Conservation (phyloP, 768 basidiomycete species). For the Pleurotus giganteus region DNA sequence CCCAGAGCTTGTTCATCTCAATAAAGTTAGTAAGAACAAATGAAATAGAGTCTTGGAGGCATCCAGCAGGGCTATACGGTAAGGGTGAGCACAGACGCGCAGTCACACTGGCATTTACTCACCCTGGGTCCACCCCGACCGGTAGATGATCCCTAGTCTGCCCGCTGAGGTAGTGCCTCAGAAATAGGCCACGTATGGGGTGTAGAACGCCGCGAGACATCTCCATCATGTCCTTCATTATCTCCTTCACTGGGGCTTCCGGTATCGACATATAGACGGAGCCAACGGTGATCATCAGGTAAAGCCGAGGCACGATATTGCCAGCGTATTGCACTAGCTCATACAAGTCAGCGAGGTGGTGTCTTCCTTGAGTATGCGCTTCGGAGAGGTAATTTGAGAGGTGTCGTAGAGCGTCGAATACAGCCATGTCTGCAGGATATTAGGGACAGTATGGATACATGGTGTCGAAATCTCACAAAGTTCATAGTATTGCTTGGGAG, state of each 20-base stretch:
- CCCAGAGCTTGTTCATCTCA: slow-evolving; percentile 99
- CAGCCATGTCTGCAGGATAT: slow-evolving; percentile 80
- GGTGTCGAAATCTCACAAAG: slow-evolving; percentile 60
- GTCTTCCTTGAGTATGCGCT: slow-evolving; percentile 86
- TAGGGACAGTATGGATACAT: neutral
- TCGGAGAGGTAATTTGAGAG: slow-evolving; percentile 97
- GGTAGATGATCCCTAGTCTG: slow-evolving; percentile 97
- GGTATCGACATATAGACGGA: slow-evolving; percentile 99
- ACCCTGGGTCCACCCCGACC: slow-evolving; percentile 83
- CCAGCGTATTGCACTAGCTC: slow-evolving; percentile 99
- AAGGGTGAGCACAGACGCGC: neutral
- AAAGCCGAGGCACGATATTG: slow-evolving; percentile 90
- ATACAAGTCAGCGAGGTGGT: slow-evolving; percentile 97
- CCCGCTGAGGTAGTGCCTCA: slow-evolving; percentile 94
- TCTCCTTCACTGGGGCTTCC: slow-evolving; percentile 96
- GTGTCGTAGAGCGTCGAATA: slow-evolving; percentile 94
- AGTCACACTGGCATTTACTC: slow-evolving; percentile 19
- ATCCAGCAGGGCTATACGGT: slow-evolving; percentile 70
- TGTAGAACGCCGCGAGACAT: slow-evolving; percentile 98
- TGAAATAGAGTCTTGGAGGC: slow-evolving; percentile 90
- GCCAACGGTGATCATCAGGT: slow-evolving; percentile 99
- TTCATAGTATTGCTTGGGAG: slow-evolving; percentile 98
- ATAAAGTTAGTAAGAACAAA: slow-evolving; percentile 99
- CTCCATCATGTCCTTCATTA: slow-evolving; percentile 99
- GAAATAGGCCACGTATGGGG: slow-evolving; percentile 93